A percentile compares a stretch with the other conserved stretches of the same genome.
phyloP scores from a whole-genome alignment of 352 stramenopile genomes.

The Globisporangium ultimum region DNA sequence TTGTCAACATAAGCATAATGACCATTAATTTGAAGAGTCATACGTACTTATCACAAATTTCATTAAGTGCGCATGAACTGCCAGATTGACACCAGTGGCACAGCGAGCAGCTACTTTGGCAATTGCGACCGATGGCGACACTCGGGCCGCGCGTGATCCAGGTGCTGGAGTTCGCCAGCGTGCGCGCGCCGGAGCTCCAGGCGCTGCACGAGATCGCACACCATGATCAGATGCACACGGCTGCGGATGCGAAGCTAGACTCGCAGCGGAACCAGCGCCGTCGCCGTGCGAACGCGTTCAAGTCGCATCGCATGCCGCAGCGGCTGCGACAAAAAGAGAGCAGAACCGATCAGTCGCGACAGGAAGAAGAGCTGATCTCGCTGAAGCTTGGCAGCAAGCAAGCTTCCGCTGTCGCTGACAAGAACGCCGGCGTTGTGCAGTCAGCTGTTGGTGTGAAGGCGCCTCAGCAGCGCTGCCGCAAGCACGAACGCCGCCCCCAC shows the following conservation, averaged over 20 bases:
- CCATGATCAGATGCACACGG: constrained; percentile 15
- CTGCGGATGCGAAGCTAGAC: constrained; percentile 40
- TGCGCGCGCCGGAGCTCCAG: constrained; percentile 69
- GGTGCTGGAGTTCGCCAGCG: constrained; percentile 75
- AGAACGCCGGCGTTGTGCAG: too few species aligned
- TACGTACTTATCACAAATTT: too few species aligned
- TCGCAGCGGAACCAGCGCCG: constrained; percentile 62
- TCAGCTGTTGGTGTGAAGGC: background rate
- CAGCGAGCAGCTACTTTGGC: background rate
- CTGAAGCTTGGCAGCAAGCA: constrained; percentile 4
- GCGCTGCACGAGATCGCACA: constrained; percentile 63
- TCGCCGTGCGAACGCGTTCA: constrained; percentile 76
- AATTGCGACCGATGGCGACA: constrained; percentile 20
- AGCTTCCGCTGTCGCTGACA: background rate
- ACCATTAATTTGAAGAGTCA: too few species aligned
- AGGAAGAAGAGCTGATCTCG: constrained; percentile 19
- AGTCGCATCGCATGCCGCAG: constrained; percentile 63
- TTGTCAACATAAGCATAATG: too few species aligned
- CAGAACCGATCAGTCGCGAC: constrained; percentile 5
- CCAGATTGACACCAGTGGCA: background rate
- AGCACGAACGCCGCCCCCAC: constrained; percentile 57
- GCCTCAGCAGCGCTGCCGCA: constrained; percentile 37
- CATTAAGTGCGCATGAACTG: background rate
- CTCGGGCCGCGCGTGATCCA: constrained; percentile 64
- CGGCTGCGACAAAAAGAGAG: constrained; percentile 29